Base-by-base conservation (phyloP, 2,329 filamentous ascomycete genomes). In the Neofusicoccum parvum region DNA sequence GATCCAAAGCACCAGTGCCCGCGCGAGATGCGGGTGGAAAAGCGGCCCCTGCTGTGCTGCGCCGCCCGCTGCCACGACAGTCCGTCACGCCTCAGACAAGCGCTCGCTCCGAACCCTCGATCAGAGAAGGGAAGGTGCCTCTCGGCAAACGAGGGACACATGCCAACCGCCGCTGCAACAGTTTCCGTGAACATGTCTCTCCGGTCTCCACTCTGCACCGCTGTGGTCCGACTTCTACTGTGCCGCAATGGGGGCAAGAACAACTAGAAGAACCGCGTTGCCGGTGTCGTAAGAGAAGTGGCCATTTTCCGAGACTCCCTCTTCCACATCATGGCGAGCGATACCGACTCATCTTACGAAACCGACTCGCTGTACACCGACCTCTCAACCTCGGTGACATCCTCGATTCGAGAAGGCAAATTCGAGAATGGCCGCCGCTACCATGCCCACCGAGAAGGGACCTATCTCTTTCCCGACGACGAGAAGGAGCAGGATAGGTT, bases 401-500 rank as follows among this genome's bases (percentile, higher is more conserved):
- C 54, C 17, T 59, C 56, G 15, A 59, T 59, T 27, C 15, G 39
- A 10, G 15, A 46, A 5, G 41, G 56, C 10, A 46, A 37, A 14
- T 48, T 53, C 9, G 62, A 64, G 27, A 64, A 64, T 37, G 62
- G 62, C 39, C 70, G 76, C 3, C 72, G 73, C 54, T 78, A 78
- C 67, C 75, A 78, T 56, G 74, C 73, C 2, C 76, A 76, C 62
- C 69, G 74, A 14, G 75, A 77, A 63, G 76, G 75, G 51, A 70
- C 72, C 11, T 76, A 78, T 69, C 74, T 74, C 70, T 27, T 20
- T 23, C 51, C 76, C 59, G 77, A 78, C 67, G 76, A 78, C 69
- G 76, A 77, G 59, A 70, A 72, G 37, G 76, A 78, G 68, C 74
- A 76, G 62, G 76, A 78, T 68, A 73, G 76, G 20, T 48, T 67